phyloP scores from a whole-genome alignment of 2,329 filamentous ascomycete genomes.

The Colletotrichum orchidophilum region DNA sequence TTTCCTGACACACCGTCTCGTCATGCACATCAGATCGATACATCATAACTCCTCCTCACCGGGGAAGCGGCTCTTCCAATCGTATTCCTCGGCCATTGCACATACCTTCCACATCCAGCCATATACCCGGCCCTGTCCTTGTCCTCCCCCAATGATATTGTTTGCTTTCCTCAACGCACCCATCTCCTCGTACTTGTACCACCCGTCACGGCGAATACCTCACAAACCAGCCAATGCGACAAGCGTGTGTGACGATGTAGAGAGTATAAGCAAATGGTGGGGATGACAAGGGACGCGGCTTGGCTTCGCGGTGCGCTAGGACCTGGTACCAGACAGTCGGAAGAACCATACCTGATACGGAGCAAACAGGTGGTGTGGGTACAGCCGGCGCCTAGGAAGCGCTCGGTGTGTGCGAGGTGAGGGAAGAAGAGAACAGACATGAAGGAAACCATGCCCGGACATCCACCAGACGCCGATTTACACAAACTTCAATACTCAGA shows the following conservation, averaged over 20 bases:
- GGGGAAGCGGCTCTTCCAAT: neutral
- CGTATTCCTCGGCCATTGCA: neutral
- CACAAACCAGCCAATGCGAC: neutral
- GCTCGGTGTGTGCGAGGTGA: neutral
- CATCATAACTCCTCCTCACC: neutral
- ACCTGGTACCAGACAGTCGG: neutral
- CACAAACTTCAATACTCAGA: neutral
- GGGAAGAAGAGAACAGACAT: neutral
- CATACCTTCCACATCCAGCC: neutral
- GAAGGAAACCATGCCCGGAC: neutral
- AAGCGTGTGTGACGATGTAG: neutral
- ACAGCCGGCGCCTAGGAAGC: neutral
- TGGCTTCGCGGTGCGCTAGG: neutral
- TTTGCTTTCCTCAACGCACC: neutral
- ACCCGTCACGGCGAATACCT: neutral
- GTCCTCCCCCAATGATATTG: neutral
- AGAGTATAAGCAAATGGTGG: neutral
- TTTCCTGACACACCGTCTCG: neutral
- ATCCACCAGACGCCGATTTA: neutral
- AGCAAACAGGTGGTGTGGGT: slow-evolving; percentile 15
- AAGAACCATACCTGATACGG: neutral
- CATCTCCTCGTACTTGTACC: too few species aligned
- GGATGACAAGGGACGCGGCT: neutral
- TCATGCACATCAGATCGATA: neutral
- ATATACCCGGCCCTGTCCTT: too few species aligned